phyloP scores from a whole-genome alignment of 2,329 filamentous ascomycete species.

The Trichoderma sp. region DNA sequence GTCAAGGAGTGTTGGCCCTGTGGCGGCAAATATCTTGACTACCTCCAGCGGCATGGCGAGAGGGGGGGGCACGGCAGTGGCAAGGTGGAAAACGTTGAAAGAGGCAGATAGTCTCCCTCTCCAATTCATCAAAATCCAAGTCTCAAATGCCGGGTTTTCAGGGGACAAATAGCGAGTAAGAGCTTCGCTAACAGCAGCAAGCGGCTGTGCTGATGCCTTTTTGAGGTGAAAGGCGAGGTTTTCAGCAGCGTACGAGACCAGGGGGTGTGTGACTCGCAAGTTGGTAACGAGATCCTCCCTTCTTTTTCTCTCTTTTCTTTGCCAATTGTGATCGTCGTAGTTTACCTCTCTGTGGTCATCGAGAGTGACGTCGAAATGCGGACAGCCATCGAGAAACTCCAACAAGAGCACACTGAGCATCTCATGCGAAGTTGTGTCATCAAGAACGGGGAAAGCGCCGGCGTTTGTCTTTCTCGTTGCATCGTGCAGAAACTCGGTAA shows the following conservation, averaged over 20 bases:
- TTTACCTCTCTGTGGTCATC: not conserved
- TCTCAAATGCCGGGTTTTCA: not conserved
- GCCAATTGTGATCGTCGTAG: not conserved
- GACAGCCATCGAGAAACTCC: not conserved
- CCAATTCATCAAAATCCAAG: not conserved
- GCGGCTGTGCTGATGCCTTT: not conserved
- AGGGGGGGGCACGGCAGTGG: not conserved
- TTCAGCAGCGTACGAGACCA: not conserved
- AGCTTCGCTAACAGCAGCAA: not conserved
- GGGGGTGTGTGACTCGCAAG: not conserved
- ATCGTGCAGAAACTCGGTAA: conserved; percentile 5
- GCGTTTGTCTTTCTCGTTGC: not conserved
- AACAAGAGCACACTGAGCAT: not conserved
- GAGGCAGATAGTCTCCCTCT: not conserved
- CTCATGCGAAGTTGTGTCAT: not conserved
- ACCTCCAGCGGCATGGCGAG: not conserved
- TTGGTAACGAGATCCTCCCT: not conserved
- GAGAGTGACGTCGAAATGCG: not conserved
- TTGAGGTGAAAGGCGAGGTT: not conserved
- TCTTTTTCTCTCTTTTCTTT: not conserved
- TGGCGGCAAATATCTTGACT: not conserved
- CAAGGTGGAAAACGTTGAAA: not conserved
- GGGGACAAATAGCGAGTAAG: not conserved
- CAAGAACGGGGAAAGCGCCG: not conserved
- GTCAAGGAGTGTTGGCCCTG: not conserved